A percentile compares a stretch with the other conserved stretches of the same genome.
Conservation (phyloP, 1,284 basidiomycete genomes). For the Fomitopsis schrenkii region DNA sequence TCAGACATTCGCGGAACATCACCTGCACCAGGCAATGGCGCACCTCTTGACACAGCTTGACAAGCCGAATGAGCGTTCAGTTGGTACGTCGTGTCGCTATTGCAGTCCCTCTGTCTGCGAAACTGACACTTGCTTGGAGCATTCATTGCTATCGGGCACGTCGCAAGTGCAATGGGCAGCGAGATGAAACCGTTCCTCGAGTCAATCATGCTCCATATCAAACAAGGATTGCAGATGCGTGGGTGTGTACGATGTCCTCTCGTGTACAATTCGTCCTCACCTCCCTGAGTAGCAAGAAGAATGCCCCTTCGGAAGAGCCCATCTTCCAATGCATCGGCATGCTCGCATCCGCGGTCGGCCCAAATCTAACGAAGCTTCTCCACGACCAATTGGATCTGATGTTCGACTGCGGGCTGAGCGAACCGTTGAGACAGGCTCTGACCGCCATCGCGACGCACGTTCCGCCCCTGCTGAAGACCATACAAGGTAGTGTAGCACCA, state of each 20-base stretch:
- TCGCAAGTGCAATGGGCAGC: slow-evolving; percentile 87
- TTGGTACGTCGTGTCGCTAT: slow-evolving; percentile 48
- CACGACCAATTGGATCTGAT: slow-evolving; percentile 97
- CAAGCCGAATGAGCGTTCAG: slow-evolving; percentile 86
- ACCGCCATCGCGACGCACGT: slow-evolving; percentile 87
- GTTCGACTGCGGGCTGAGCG: slow-evolving; percentile 93
- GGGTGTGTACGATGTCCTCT: slow-evolving; percentile 51
- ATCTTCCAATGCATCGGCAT: slow-evolving; percentile 98
- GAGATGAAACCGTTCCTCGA: slow-evolving; percentile 98
- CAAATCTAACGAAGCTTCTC: slow-evolving; percentile 91
- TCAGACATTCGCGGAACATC: slow-evolving; percentile 85
- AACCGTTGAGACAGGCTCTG: slow-evolving; percentile 84
- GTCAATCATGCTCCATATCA: slow-evolving; percentile 87
- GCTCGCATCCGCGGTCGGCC: slow-evolving; percentile 93
- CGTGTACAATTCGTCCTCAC: slow-evolving; percentile 11
- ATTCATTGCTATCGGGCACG: slow-evolving; percentile 96
- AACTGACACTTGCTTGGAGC: slow-evolving; percentile 41
- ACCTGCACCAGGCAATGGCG: slow-evolving; percentile 89
- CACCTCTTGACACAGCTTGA: slow-evolving; percentile 86
- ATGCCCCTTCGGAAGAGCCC: slow-evolving; percentile 89
- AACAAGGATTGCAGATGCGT: slow-evolving; percentile 80
- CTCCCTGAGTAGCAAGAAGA: slow-evolving; percentile 69
- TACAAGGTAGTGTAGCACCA: slow-evolving; percentile 65
- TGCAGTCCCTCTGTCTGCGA: not conserved
- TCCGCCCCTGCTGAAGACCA: slow-evolving; percentile 86